Evolutionary conservation across 306 rosid genomes (phyloP).

Genomic region (Vachellia pachyceras): DNA sequence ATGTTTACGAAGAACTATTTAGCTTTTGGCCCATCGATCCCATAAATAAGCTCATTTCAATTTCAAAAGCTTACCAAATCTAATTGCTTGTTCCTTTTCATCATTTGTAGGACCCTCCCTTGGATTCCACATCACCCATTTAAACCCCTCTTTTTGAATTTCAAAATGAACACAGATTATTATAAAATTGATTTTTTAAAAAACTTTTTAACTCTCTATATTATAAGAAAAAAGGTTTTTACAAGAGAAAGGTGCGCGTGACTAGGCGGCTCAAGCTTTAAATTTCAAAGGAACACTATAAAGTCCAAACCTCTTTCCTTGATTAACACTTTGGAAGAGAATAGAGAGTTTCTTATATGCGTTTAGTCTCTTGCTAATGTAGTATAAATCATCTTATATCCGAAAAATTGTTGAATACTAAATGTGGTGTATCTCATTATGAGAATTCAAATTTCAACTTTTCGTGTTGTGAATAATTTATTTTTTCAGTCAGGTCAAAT

Average conservation of each 20-base stretch:
- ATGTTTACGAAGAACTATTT: background rate
- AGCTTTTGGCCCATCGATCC: background rate
- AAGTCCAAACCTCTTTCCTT: background rate
- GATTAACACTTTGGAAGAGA: background rate
- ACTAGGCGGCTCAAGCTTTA: background rate
- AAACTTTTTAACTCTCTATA: background rate
- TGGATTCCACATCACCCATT: constrained; percentile 33
- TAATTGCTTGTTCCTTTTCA: constrained; percentile 25
- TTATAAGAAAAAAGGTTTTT: too few species aligned
- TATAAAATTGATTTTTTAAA: background rate
- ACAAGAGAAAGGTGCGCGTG: background rate
- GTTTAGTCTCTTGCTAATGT: too few species aligned
- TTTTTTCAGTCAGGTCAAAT: too few species aligned
- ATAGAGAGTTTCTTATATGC: too few species aligned
- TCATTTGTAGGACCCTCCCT: constrained; percentile 27
- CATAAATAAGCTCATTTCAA: constrained; percentile 21
- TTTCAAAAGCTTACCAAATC: constrained; percentile 29
- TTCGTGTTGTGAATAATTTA: too few species aligned
- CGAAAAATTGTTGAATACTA: too few species aligned
- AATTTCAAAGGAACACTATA: background rate
- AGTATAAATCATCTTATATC: too few species aligned
- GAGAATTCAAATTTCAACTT: too few species aligned
- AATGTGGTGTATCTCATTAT: too few species aligned
- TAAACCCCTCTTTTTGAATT: background rate
- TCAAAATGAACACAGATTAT: background rate